A percentile compares a stretch with the other conserved stretches of the same genome.
Conservation (phyloP, 306 rosid species). For the Prunus padus region DNA sequence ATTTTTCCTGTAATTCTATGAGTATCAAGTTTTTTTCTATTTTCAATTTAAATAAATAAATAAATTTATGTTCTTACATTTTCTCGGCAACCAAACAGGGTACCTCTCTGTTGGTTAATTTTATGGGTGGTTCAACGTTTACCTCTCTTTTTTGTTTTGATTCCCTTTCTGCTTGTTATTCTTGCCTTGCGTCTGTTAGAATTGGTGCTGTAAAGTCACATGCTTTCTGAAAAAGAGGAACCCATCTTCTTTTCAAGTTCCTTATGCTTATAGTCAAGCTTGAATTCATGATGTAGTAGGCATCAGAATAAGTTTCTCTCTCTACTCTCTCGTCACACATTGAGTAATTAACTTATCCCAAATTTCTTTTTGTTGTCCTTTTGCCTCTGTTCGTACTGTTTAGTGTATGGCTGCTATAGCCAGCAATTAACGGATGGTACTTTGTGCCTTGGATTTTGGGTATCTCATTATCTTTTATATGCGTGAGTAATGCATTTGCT, state of each 20-base stretch:
- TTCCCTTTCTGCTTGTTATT: constrained; percentile 13
- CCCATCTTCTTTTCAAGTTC: constrained; percentile 27
- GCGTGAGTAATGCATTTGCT: constrained; percentile 19
- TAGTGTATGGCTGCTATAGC: neutral
- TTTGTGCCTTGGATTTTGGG: constrained; percentile 15
- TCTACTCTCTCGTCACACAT: neutral
- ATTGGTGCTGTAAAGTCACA: constrained; percentile 35
- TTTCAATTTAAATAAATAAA: neutral
- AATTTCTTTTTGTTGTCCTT: constrained; percentile 4
- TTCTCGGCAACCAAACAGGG: constrained; percentile 26
- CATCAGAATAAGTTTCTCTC: constrained; percentile 14
- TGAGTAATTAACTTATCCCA: neutral
- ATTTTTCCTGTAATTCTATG: no score
- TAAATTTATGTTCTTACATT: neutral
- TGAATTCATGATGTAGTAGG: constrained; percentile 21
- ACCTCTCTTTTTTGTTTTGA: constrained; percentile 7
- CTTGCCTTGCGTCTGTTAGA: constrained; percentile 37
- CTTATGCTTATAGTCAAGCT: constrained; percentile 28
- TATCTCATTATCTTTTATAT: constrained; percentile 9
- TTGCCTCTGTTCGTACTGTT: neutral
- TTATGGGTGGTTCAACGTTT: neutral
- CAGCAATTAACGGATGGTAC: neutral
- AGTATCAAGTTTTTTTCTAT: neutral
- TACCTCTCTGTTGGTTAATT: constrained; percentile 4
- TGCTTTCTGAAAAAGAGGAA: constrained; percentile 33